Evolutionary conservation across 192 early-diverging fungal species (phyloP).

Genomic region (Coemansia biformis): DNA sequence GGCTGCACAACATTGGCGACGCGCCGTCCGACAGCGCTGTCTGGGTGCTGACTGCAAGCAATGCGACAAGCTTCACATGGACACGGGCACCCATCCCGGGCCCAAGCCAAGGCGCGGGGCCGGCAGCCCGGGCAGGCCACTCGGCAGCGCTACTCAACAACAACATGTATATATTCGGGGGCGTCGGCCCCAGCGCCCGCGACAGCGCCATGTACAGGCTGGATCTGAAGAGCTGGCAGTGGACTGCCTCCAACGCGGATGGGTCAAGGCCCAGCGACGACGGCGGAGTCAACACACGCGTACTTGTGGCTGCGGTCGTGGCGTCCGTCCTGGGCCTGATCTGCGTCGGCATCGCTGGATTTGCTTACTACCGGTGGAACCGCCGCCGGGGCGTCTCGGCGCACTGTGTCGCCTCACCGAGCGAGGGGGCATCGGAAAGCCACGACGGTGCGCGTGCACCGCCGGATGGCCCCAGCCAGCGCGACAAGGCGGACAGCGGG

Average conservation of each 20-base stretch:
- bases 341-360: slow-evolving; percentile 13
- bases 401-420: no score
- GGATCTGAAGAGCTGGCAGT: slow-evolving; percentile 31
- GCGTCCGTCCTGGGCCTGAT: slow-evolving; percentile 13
- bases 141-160: slow-evolving; percentile 55
- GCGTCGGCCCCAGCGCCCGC: slow-evolving; percentile 51
- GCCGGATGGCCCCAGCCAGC: no score
- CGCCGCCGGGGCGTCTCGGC: slow-evolving; percentile 11
- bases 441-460: neutral
- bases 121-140: slow-evolving; percentile 57
- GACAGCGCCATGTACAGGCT: slow-evolving; percentile 65
- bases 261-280: neutral
- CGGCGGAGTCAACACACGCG: slow-evolving; percentile 6
- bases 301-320: slow-evolving; percentile 13
- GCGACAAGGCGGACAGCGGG: neutral
- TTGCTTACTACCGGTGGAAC: slow-evolving; percentile 21
- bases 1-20: slow-evolving; percentile 22
- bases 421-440: no score
- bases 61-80: slow-evolving; percentile 21
- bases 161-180: slow-evolving; percentile 67
- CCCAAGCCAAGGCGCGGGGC: slow-evolving; percentile 36
- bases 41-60: slow-evolving; percentile 44
- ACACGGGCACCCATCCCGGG: slow-evolving; percentile 42
- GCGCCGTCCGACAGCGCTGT: slow-evolving; percentile 49
- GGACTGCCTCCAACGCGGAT: neutral